A percentile compares a stretch with the other conserved stretches of the same genome.
phyloP scores from a whole-genome alignment of 345 rosid genomes.

The Salix purpurea region DNA sequence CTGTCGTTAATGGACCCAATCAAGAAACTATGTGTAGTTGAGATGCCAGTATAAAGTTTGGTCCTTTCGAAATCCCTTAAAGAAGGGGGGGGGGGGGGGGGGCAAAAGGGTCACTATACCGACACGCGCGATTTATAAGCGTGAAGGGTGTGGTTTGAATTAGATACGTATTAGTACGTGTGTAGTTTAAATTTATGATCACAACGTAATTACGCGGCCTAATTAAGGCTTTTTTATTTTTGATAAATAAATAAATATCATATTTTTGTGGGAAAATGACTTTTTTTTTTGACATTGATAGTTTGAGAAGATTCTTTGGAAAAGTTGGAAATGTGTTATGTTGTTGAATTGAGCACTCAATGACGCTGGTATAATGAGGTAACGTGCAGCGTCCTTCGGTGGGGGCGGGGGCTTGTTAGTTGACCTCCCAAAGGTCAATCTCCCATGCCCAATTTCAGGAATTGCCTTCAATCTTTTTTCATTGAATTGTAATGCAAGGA shows the following conservation, averaged over 20 bases:
- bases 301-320: neutral
- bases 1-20: neutral
- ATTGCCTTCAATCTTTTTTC: too few relatives aligned
- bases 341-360: neutral
- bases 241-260: neutral
- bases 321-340: neutral
- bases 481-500: too few relatives aligned
- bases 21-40: neutral
- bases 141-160: neutral
- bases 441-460: too few relatives aligned
- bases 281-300: neutral
- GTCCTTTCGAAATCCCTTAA: neutral
- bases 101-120: neutral
- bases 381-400: too few relatives aligned
- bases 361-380: neutral
- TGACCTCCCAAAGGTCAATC: too few relatives aligned
- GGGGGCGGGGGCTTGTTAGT: too few relatives aligned
- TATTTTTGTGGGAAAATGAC: too few relatives aligned
- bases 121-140: slow-evolving; percentile 15
- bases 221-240: too few relatives aligned
- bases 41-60: neutral
- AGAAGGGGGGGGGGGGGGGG: neutral
- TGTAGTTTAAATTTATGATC: neutral
- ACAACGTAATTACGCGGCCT: slow-evolving; percentile 19
- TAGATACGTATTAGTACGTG: neutral